These are phyloP conservation scores for Chlorophyllum brunneum DNA, from an alignment of 768 basidiomycete species.

Conservation along the genomic window DNA sequence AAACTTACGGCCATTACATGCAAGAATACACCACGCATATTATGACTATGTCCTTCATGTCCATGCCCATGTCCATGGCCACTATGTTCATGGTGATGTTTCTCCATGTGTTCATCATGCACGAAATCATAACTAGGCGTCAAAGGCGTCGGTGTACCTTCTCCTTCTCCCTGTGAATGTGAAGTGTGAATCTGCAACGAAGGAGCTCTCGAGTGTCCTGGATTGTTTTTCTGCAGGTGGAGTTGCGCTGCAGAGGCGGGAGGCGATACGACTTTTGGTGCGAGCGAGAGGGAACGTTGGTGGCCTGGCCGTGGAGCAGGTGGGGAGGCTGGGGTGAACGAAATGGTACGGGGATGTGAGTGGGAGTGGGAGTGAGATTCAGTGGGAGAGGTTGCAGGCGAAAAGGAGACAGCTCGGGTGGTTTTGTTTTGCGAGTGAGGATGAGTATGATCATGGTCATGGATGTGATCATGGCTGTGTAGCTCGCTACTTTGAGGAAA, in stretches of 20 bases:
- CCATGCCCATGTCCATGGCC: slow-evolving; percentile 3
- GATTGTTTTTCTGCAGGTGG: slow-evolving; percentile 9
- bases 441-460: slow-evolving; percentile 21
- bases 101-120: slow-evolving; percentile 48
- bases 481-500: slow-evolving; percentile 7
- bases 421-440: slow-evolving; percentile 19
- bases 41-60: slow-evolving; percentile 90
- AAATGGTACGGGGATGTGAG: slow-evolving; percentile 8
- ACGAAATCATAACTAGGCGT: slow-evolving; percentile 60
- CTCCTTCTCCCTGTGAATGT: slow-evolving; percentile 21
- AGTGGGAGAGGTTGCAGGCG: slow-evolving; percentile 21
- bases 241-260: slow-evolving; percentile 7
- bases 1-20: slow-evolving; percentile 88
- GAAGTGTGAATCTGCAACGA: slow-evolving; percentile 6
- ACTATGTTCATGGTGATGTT: slow-evolving; percentile 20
- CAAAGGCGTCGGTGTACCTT: slow-evolving; percentile 44
- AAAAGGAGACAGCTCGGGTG: slow-evolving; percentile 18
- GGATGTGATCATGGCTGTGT: slow-evolving; percentile 12
- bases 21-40: slow-evolving; percentile 98
- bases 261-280: slow-evolving; percentile 14
- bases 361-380: slow-evolving; percentile 26
- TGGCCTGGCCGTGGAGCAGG: slow-evolving; percentile 15
- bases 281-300: slow-evolving; percentile 16
- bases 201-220: slow-evolving; percentile 10
- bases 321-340: background rate